Evolutionary conservation across 441 rosid species (phyloP), one percentile per base, ranked within the genome.

Genomic region (Melastoma candidum): DNA sequence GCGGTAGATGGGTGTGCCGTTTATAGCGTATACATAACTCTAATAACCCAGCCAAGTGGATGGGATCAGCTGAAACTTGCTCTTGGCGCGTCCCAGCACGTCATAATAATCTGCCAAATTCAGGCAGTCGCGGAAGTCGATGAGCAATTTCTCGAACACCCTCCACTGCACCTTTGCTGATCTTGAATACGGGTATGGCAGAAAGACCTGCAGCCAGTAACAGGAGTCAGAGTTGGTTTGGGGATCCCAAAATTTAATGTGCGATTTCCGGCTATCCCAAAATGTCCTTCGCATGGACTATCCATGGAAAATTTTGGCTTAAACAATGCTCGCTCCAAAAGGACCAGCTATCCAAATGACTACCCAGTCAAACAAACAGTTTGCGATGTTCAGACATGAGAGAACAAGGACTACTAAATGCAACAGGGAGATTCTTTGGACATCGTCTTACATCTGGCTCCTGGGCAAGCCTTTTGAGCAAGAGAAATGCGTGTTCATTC

Each of bases 61-160:
- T 2, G 92, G 95, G 56, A 90, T 71, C 1, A 84, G 80, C 69
- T 79, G 90, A 51, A 84, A 87, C 81, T 71, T 84, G 76, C 69
- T 87, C 81, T 83, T 87, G 47, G 95, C 95, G 39, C 73, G 73
- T 4, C 78, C 77, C 65, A 86, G 54, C 1, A 81, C 62, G 51
- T 84, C 92, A 12, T 60, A 82, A 66, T 84, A 84, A 61, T 87
- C 92, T 32, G 72, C 71, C 39, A 63, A 68, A 58, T 61, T 66
- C 63, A 83, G 74, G 73, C 95, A 81, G 59, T 90, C 95, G 0
- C 95, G 81, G 56, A 84, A 87, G 72, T 87, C 97, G 0, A 84
- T 82, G 72, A 90, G 83, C 25, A 90, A 83, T 81, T 67, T 90
- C 56, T 84, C 94, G 10, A 84, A 82, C 66, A 90, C 82, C 65